Base-by-base conservation (phyloP, 1,284 basidiomycete species). In the Ustilago tritici region DNA sequence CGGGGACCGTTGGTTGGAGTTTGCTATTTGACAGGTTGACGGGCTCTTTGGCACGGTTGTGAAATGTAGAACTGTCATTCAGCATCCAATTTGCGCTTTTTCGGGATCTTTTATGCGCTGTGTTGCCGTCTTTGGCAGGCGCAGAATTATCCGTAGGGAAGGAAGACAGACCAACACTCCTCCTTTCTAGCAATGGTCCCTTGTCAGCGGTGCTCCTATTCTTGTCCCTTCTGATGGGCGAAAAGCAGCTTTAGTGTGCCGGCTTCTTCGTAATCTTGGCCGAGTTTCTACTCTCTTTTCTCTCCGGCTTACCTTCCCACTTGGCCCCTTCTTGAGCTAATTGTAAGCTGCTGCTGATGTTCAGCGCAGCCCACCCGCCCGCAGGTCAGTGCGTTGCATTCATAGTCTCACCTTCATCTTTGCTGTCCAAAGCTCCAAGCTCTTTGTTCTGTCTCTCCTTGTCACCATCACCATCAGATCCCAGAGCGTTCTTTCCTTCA, bases 11-110 rank as follows among this genome's bases (percentile, higher is more conserved):
- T 32, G 17, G 31, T 17, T 36, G 32, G n/a, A 46, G n/a, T 11
- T 46, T 50, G 49, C 23, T 35, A 28, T 53, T 54, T 34, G 52
- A 56, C 54, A 56, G 36, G 35, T n/a, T 28, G 52, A 34, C 41
- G 41, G 36, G 10, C 9, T 9, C 31, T 28, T 52, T 31, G 34
- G 52, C 17, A 34, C 19, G 28, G 14, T 34, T 38, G 7, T 19
- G 31, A 28, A 32, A 4, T 43, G 65, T 73, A 68, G 70, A 73
- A 61, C 19, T 64, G 70, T 73, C 70, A 73, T 50, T 50, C 70
- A 73, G 68, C 70, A 56, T 28, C 23, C 58, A 15, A 14, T 14
- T 14, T 23, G 19, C 14, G 2, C 8, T 32, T n/a, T 34, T 50
- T 1, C 0, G 19, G 32, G 11, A 17, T 28, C 19, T 49, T 10